phyloP scores from a whole-genome alignment of 371 early-diverging fungal genomes.

The Mucor velutinosus region DNA sequence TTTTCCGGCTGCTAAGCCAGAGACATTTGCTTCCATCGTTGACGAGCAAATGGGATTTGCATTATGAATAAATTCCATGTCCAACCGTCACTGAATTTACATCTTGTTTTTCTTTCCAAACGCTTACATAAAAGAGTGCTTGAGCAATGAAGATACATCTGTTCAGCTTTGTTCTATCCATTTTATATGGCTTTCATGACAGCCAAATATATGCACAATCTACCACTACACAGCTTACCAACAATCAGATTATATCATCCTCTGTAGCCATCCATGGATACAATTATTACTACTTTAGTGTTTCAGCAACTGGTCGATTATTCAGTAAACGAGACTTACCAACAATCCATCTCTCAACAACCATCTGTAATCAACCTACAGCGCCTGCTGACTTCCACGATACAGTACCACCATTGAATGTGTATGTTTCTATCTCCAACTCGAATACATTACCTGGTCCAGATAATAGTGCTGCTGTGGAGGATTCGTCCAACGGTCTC shows the following conservation, averaged over 20 bases:
- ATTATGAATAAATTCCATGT: not conserved
- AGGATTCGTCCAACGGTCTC: constrained; percentile 34
- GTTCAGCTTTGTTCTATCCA: not conserved
- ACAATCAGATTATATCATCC: constrained; percentile 14
- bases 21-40: constrained; percentile 22
- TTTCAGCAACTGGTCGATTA: constrained; percentile 10
- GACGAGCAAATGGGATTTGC: constrained; percentile 27
- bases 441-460: constrained; percentile 52
- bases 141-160: not conserved
- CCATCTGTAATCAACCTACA: constrained; percentile 39
- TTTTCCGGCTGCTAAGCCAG: constrained; percentile 22
- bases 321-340: constrained; percentile 19
- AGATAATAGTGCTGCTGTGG: constrained; percentile 33
- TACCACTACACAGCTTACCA: constrained; percentile 11
- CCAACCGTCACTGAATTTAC: not conserved
- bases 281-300: constrained; percentile 24
- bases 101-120: not conserved
- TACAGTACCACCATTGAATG: constrained; percentile 37
- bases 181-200: not conserved
- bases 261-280: constrained; percentile 8
- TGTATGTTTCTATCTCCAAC: constrained; percentile 47
- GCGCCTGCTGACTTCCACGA: constrained; percentile 31
- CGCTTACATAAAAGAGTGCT: not conserved
- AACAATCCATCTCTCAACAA: constrained; percentile 31
- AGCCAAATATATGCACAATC: constrained; percentile 2